These are phyloP conservation scores for Quercus robur DNA, from an alignment of 306 rosid genomes.

Conservation along the genomic window DNA sequence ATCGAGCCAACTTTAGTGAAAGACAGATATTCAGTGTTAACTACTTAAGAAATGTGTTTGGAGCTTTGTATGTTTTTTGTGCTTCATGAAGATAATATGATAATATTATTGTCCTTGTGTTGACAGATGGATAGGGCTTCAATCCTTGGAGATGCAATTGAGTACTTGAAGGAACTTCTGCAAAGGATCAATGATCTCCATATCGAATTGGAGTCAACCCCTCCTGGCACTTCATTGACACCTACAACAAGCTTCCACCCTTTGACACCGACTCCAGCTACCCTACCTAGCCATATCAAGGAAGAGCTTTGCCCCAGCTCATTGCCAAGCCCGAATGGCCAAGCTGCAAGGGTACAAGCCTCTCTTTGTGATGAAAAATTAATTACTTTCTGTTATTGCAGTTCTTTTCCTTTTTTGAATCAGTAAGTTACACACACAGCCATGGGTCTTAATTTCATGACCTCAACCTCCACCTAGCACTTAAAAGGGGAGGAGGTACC, in stretches of 20 bases:
- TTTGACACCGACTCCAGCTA: conserved; percentile 70
- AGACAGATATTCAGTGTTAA: background rate
- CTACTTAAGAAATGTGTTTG: background rate
- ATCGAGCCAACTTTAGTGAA: background rate
- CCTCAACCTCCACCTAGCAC: too few species aligned
- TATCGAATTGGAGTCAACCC: conserved; percentile 73
- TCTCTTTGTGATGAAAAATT: background rate
- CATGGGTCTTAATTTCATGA: too few species aligned
- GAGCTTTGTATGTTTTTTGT: background rate
- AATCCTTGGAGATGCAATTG: conserved; percentile 95
- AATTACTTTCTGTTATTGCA: background rate
- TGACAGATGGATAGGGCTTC: conserved; percentile 98
- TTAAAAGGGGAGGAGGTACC: too few species aligned
- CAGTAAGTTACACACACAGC: too few species aligned
- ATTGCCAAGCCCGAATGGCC: conserved; percentile 72
- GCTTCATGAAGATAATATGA: background rate
- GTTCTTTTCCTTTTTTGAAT: too few species aligned
- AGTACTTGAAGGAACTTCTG: conserved; percentile 86
- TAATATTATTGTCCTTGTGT: background rate
- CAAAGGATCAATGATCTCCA: conserved; percentile 86
- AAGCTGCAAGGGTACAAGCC: conserved; percentile 74
- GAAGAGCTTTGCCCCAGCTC: conserved; percentile 85
- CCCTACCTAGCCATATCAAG: conserved; percentile 66
- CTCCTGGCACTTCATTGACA: conserved; percentile 60
- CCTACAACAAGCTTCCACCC: conserved; percentile 74